Evolutionary conservation across 768 basidiomycete species (phyloP).

Genomic region (Tylopilus subfusipes): DNA sequence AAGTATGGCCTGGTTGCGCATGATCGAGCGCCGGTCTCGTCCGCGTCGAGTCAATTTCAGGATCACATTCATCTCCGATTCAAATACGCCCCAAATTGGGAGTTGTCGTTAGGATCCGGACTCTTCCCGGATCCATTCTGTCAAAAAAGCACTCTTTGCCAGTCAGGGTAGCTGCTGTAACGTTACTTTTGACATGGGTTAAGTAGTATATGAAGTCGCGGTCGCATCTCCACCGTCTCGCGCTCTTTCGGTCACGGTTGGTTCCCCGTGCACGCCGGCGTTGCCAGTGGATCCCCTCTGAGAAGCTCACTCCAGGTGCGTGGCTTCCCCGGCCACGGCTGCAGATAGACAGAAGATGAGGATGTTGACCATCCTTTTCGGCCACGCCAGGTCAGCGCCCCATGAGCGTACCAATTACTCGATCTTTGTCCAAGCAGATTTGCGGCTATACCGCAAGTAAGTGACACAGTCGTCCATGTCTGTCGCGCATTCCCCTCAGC

Average conservation of each 20-base stretch:
- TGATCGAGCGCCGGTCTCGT: no score
- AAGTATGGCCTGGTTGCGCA: neutral
- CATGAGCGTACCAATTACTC: neutral
- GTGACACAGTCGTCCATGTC: neutral
- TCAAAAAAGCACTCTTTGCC: neutral
- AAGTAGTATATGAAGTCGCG: neutral
- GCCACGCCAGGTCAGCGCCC: neutral
- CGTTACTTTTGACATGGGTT: neutral
- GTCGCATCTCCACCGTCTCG: neutral
- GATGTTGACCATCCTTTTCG: neutral
- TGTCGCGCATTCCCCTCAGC: neutral
- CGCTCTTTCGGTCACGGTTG: neutral
- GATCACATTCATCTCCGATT: neutral
- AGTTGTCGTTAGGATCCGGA: neutral
- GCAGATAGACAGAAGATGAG: neutral
- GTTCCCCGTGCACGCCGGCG: neutral
- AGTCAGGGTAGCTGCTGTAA: constrained; percentile 1
- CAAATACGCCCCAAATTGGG: neutral
- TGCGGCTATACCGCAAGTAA: constrained; percentile 9
- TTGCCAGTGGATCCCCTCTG: neutral
- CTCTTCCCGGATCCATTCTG: neutral
- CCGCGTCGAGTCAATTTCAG: neutral
- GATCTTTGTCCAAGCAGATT: neutral
- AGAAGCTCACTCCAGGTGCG: neutral
- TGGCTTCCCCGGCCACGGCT: neutral